Evolutionary conservation across 1,284 basidiomycete genomes (phyloP).

Genomic region (Boletus mariae): DNA sequence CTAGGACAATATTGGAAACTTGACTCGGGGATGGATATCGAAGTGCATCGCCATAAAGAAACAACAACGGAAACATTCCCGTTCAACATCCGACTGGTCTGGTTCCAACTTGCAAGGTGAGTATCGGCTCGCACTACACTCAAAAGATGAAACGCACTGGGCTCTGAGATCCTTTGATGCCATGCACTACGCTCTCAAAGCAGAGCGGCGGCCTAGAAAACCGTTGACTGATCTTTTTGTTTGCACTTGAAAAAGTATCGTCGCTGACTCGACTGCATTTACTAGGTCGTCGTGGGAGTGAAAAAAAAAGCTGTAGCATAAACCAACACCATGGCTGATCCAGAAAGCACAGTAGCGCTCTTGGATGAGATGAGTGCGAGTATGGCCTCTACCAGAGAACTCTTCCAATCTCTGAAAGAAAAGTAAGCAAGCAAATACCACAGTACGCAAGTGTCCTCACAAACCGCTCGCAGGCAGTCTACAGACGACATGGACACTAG

Average conservation of each 20-base stretch:
- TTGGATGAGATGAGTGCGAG: conserved; percentile 63
- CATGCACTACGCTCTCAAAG: conserved; percentile 65
- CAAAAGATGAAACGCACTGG: conserved; percentile 81
- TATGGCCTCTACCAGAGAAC: conserved; percentile 57
- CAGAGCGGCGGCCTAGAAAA: conserved; percentile 83
- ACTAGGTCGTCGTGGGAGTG: conserved; percentile 6
- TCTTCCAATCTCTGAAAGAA: conserved; percentile 50
- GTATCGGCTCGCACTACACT: neutral
- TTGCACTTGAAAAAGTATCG: neutral
- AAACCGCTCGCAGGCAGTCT: conserved; percentile 24
- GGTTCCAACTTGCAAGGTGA: neutral
- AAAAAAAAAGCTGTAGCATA: neutral
- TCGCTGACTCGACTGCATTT: conserved; percentile 10
- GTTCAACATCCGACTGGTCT: neutral
- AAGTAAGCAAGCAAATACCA: conserved; percentile 42
- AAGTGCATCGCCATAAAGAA: conserved; percentile 1
- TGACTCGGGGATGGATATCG: conserved; percentile 9
- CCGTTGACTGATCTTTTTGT: conserved; percentile 69
- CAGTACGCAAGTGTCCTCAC: conserved; percentile 1
- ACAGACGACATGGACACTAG: conserved; percentile 57
- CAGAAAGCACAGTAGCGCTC: conserved; percentile 32
- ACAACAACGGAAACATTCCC: neutral
- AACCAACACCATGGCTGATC: conserved; percentile 15
- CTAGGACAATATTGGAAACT: conserved; percentile 13
- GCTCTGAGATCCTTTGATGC: conserved; percentile 73